Evolutionary conservation across 2,329 filamentous ascomycete genomes (phyloP).

Genomic region (Sporothrix sp.): DNA sequence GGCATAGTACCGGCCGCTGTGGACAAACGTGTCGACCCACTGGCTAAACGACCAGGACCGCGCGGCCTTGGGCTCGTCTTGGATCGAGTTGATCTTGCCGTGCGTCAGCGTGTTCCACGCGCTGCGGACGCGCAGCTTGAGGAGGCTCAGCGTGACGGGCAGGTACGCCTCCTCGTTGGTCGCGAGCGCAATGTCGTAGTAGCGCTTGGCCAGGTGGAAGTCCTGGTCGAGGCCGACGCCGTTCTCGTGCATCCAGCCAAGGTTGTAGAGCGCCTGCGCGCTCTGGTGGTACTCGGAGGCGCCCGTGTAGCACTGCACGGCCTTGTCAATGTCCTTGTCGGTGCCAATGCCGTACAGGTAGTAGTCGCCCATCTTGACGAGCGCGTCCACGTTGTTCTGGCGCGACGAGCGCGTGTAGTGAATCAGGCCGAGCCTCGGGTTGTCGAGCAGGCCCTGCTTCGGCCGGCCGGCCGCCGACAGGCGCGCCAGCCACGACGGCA

Average conservation of each 20-base stretch:
- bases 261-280: constrained; percentile 90
- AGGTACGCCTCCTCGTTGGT: constrained; percentile 91
- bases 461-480: not conserved
- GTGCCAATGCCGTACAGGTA: constrained; percentile 78
- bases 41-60: constrained; percentile 72
- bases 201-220: constrained; percentile 92
- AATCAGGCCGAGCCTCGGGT: constrained; percentile 61
- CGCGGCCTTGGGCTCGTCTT: constrained; percentile 67
- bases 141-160: constrained; percentile 76
- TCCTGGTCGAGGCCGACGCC: constrained; percentile 87
- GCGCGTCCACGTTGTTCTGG: constrained; percentile 84
- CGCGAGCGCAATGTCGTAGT: constrained; percentile 85
- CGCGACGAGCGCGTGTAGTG: constrained; percentile 94
- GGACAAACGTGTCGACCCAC: constrained; percentile 79
- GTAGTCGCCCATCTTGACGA: constrained; percentile 98
- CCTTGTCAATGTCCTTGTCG: constrained; percentile 65
- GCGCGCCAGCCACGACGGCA: constrained; percentile 39
- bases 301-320: constrained; percentile 83
- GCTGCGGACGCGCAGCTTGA: constrained; percentile 75
- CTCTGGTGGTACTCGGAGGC: constrained; percentile 87
- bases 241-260: constrained; percentile 99
- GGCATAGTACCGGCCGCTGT: constrained; percentile 54
- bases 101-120: constrained; percentile 92
- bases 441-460: constrained; percentile 33
- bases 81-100: constrained; percentile 85